Percentiles rank a stretch among this genome's conserved stretches.
Evolutionary conservation across 345 rosid species (phyloP).

Genomic region (Populus euphratica): DNA sequence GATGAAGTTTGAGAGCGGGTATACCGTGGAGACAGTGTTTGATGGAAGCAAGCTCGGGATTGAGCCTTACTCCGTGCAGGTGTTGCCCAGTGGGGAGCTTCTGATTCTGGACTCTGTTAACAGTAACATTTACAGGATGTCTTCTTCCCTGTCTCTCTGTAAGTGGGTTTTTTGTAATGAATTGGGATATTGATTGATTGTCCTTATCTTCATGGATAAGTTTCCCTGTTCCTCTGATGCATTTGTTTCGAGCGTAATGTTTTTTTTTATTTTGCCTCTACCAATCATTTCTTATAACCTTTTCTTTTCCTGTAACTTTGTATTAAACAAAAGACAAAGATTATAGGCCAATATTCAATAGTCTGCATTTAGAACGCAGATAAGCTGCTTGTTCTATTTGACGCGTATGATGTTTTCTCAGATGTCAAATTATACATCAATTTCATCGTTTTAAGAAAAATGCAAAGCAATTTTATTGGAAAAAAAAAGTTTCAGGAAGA

Average conservation of each 20-base stretch:
- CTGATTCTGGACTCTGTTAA: slow-evolving; percentile 86
- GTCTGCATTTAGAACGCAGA: background rate
- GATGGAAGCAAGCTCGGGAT: slow-evolving; percentile 97
- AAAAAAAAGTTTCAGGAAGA: background rate
- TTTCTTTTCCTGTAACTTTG: background rate
- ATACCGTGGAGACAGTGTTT: slow-evolving; percentile 89
- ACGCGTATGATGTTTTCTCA: background rate
- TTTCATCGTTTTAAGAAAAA: background rate
- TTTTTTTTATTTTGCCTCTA: background rate
- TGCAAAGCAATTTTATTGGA: background rate
- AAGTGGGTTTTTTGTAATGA: slow-evolving; percentile 31
- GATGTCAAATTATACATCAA: background rate
- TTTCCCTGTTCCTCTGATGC: background rate
- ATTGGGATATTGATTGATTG: background rate
- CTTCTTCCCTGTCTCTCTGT: slow-evolving; percentile 85
- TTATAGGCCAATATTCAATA: background rate
- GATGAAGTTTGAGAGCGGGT: slow-evolving; percentile 97
- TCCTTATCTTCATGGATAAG: background rate
- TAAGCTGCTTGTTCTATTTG: background rate
- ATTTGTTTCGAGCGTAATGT: background rate
- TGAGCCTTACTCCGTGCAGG: slow-evolving; percentile 81
- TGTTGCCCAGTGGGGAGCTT: slow-evolving; percentile 78
- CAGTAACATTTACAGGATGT: slow-evolving; percentile 85
- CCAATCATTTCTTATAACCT: background rate
- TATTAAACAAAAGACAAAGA: background rate